These are phyloP conservation scores for Hsuehochloa calcarea DNA, from an alignment of 176 grass and related monocot species.

Conservation along the genomic window DNA sequence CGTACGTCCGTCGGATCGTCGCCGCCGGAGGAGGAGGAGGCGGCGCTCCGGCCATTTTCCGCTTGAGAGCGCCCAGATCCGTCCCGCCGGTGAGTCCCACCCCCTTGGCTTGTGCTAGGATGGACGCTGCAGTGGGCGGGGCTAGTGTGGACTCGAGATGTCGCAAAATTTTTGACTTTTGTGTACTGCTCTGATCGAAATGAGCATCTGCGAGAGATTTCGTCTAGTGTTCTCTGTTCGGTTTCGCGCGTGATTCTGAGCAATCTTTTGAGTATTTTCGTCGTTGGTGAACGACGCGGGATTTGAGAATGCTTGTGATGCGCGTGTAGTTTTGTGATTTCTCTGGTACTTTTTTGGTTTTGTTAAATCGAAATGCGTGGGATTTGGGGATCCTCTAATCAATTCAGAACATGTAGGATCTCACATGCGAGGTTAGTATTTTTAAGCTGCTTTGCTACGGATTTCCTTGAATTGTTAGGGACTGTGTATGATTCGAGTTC, in stretches of 20 bases:
- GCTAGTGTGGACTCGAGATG: not conserved
- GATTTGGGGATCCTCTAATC: not conserved
- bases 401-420: not conserved
- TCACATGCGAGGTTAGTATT: not conserved
- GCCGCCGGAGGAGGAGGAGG: conserved; percentile 26
- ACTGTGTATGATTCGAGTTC: not conserved
- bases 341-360: not conserved
- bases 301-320: not conserved
- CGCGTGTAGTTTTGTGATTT: not conserved
- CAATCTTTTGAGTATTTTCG: not conserved
- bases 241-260: not conserved
- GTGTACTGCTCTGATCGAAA: not conserved
- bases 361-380: not conserved
- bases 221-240: not conserved
- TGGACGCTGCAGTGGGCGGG: not conserved
- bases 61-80: conserved; percentile 35
- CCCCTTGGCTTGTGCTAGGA: conserved; percentile 5
- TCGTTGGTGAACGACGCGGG: not conserved
- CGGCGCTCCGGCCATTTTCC: conserved; percentile 19
- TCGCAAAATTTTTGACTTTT: not conserved
- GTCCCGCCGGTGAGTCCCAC: conserved; percentile 39
- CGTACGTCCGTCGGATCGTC: not conserved
- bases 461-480: not conserved
- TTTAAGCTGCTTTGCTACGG: not conserved
- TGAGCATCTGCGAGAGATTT: conserved; percentile 1